A percentile compares a stretch with the other conserved stretches of the same genome.
These are phyloP conservation scores for Populus alba DNA, from an alignment of 345 rosid species.

Conservation along the genomic window DNA sequence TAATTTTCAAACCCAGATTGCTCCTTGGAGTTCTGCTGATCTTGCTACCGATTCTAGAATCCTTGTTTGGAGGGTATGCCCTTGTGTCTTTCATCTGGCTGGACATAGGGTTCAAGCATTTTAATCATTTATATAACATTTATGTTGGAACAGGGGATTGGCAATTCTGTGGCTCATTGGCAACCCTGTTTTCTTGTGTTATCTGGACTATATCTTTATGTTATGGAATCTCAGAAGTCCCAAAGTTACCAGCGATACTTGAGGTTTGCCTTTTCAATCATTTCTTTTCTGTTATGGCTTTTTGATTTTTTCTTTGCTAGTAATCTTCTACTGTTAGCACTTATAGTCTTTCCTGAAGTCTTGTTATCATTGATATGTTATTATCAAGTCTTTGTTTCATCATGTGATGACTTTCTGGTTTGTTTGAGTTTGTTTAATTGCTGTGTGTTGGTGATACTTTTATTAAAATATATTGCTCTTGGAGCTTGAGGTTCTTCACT, in stretches of 20 bases:
- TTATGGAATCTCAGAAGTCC: conserved; percentile 76
- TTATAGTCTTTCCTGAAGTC: neutral
- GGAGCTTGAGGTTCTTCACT: conserved; percentile 2
- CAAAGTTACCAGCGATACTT: conserved; percentile 75
- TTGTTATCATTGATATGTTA: neutral
- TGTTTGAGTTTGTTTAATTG: neutral
- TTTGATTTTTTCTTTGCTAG: neutral
- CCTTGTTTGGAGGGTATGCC: conserved; percentile 88
- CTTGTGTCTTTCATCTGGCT: conserved; percentile 8
- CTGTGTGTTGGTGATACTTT: conserved; percentile 1
- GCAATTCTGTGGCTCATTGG: conserved; percentile 90
- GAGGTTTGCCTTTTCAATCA: conserved; percentile 50
- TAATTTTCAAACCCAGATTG: conserved; percentile 52
- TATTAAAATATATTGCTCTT: conserved; percentile 12
- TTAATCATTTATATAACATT: neutral
- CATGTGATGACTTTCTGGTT: neutral
- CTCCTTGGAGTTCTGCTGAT: conserved; percentile 72
- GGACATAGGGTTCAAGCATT: conserved; percentile 25
- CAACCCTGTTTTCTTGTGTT: conserved; percentile 83
- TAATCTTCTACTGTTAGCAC: neutral
- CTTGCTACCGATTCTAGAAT: conserved; percentile 69
- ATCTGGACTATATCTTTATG: conserved; percentile 83
- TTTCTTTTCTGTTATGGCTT: conserved; percentile 9
- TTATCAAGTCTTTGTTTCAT: too few species aligned
- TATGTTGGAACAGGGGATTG: conserved; percentile 72